Conservation (phyloP, 441 rosid genomes). For the Mallotus japonicus region DNA sequence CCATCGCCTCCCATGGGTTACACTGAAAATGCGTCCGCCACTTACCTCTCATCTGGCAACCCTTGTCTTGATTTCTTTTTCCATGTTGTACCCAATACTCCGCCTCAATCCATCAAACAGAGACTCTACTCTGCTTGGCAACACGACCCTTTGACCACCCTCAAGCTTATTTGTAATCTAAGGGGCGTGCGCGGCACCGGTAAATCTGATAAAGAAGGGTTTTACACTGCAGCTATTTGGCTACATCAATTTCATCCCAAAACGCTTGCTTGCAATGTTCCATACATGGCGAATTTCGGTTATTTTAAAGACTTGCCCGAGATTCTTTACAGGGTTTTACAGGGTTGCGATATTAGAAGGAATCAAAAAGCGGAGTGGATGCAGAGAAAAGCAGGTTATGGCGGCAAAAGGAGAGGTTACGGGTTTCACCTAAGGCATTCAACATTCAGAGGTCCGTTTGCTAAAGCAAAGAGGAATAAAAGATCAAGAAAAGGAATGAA, state of each 20-base stretch:
- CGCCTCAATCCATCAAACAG: not conserved
- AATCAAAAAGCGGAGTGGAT: constrained; percentile 18
- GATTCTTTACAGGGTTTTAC: constrained; percentile 26
- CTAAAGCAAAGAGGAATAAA: not conserved
- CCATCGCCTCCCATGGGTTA: constrained; percentile 8
- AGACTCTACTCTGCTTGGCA: constrained; percentile 20
- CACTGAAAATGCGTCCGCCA: constrained; percentile 21
- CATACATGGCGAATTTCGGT: constrained; percentile 18
- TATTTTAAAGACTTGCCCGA: constrained; percentile 30
- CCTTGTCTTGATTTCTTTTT: constrained; percentile 36
- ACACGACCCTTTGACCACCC: constrained; percentile 27
- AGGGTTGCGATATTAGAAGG: constrained; percentile 24
- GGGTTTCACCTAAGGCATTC: not conserved
- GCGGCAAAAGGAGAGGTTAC: not conserved
- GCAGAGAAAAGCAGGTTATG: not conserved
- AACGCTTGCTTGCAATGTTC: constrained; percentile 26
- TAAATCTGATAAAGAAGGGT: constrained; percentile 31
- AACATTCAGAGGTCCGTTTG: not conserved
- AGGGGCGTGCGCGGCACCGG: constrained; percentile 33
- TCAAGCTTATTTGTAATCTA: constrained; percentile 27
- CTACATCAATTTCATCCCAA: constrained; percentile 26
- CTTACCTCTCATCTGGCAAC: constrained; percentile 25
- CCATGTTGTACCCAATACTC: constrained; percentile 29
- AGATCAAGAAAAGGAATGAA: not conserved
- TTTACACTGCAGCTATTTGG: constrained; percentile 25